A percentile compares a stretch with the other conserved stretches of the same genome.
Conservation (phyloP, 768 basidiomycete genomes). For the Rhodotorula sphaerocarpa region DNA sequence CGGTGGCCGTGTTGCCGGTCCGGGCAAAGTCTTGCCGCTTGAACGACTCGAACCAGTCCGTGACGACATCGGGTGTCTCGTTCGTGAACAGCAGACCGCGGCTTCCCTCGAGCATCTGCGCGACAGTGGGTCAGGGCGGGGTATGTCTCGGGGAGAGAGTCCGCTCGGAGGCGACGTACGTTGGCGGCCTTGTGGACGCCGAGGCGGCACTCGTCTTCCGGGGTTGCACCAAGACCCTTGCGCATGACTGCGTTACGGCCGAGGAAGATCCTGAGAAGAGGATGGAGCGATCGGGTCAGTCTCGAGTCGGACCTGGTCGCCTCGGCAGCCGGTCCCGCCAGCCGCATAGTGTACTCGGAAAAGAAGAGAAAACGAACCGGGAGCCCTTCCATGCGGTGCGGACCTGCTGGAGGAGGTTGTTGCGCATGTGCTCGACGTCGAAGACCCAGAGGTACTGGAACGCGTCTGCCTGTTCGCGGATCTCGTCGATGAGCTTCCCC, state of each 20-base stretch:
- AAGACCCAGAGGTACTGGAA: slow-evolving; percentile 96
- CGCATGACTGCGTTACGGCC: slow-evolving; percentile 66
- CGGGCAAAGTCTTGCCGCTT: slow-evolving; percentile 84
- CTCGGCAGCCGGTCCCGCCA: neutral
- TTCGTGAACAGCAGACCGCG: slow-evolving; percentile 89
- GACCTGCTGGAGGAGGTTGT: slow-evolving; percentile 86
- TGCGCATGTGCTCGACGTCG: slow-evolving; percentile 89
- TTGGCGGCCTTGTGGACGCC: slow-evolving; percentile 72
- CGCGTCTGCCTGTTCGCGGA: slow-evolving; percentile 69
- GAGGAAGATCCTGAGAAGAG: slow-evolving; percentile 34
- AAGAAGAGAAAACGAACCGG: slow-evolving; percentile 40
- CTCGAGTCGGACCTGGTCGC: neutral
- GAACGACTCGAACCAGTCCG: slow-evolving; percentile 90
- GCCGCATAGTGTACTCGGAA: slow-evolving; percentile 48
- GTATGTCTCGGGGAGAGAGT: too few relatives aligned
- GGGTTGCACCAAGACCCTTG: slow-evolving; percentile 80
- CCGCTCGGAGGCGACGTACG: slow-evolving; percentile 50
- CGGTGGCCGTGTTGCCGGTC: slow-evolving; percentile 67
- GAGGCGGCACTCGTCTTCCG: slow-evolving; percentile 72
- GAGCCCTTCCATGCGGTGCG: slow-evolving; percentile 88
- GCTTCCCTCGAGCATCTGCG: slow-evolving; percentile 85
- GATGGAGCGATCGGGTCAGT: neutral
- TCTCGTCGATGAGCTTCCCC: slow-evolving; percentile 58
- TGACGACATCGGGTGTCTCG: slow-evolving; percentile 77
- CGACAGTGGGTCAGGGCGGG: neutral